Conservation (phyloP, 495 filamentous ascomycete genomes). For the Annulohypoxylon bovei region DNA sequence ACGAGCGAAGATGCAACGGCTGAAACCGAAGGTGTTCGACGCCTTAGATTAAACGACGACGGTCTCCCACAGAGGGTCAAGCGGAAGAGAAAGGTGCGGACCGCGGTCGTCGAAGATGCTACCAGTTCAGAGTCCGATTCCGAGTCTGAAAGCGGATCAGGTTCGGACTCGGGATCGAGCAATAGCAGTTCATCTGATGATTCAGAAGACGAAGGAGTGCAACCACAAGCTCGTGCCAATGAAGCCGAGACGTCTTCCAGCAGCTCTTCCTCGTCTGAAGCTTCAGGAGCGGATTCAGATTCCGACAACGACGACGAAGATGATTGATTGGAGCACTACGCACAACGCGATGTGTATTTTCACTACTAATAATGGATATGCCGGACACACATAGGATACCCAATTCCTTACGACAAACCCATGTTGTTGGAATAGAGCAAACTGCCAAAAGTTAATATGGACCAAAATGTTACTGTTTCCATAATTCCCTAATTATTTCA, state of each 20-base stretch:
- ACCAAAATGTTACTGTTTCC: slow-evolving; percentile 11
- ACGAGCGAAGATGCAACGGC: slow-evolving; percentile 40
- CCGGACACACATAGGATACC: slow-evolving; percentile 31
- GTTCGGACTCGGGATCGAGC: slow-evolving; percentile 45
- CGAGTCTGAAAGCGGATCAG: slow-evolving; percentile 42
- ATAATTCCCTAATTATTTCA: slow-evolving; percentile 10
- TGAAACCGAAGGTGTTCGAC: slow-evolving; percentile 48
- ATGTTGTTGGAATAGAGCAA: slow-evolving; percentile 19
- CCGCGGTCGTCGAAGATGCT: slow-evolving; percentile 52
- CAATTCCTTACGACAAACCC: slow-evolving; percentile 7
- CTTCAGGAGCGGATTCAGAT: slow-evolving; percentile 30
- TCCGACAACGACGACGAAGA: slow-evolving; percentile 33
- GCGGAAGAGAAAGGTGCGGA: slow-evolving; percentile 66
- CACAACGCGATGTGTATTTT: neutral
- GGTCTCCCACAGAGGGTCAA: slow-evolving; percentile 55
- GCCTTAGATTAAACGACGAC: slow-evolving; percentile 54
- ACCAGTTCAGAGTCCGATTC: slow-evolving; percentile 51
- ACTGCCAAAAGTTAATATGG: slow-evolving; percentile 7
- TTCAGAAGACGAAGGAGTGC: slow-evolving; percentile 30
- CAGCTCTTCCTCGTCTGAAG: slow-evolving; percentile 44
- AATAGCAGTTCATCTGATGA: slow-evolving; percentile 48
- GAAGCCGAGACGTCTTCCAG: slow-evolving; percentile 43
- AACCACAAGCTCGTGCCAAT: slow-evolving; percentile 13
- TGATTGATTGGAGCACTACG: slow-evolving; percentile 14
- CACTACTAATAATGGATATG: slow-evolving; percentile 5